phyloP scores from a whole-genome alignment of 2,329 filamentous ascomycete genomes.

The Penicillium aurantiogriseum region DNA sequence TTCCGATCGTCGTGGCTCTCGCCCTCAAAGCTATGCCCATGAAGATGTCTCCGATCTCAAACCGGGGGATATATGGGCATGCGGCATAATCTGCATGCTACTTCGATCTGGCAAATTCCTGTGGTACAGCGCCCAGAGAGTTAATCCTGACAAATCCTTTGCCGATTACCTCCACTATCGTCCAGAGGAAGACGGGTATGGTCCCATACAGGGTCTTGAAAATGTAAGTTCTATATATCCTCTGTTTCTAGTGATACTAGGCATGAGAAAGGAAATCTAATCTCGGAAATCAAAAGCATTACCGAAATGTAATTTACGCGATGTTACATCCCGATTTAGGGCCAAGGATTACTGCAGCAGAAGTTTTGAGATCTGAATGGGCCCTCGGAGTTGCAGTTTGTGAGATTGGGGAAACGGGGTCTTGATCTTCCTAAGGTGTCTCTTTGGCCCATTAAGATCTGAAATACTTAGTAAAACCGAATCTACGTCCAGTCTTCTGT shows the following conservation, averaged over 20 bases:
- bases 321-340: constrained; percentile 5
- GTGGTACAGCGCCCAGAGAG: constrained; percentile 1
- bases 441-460: not conserved
- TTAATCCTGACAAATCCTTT: not conserved
- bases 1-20: not conserved
- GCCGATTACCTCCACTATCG: constrained; percentile 4
- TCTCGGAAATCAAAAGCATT: not conserved
- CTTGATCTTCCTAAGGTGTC: not conserved
- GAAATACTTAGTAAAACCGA: not conserved
- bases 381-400: not conserved
- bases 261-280: not conserved
- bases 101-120: not conserved
- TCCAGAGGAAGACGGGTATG: not conserved
- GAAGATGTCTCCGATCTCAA: not conserved
- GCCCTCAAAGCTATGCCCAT: not conserved
- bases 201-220: constrained; percentile 1
- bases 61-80: constrained; percentile 6
- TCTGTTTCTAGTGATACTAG: not conserved
- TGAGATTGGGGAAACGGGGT: constrained; percentile 4
- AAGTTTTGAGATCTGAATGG: constrained; percentile 8
- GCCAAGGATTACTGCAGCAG: constrained; percentile 4
- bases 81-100: constrained; percentile 5
- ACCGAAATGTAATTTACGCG: constrained; percentile 8
- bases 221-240: not conserved
- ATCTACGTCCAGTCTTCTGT: not conserved